Conservation (phyloP, 768 basidiomycete species). For the Pisolithus sp. region DNA sequence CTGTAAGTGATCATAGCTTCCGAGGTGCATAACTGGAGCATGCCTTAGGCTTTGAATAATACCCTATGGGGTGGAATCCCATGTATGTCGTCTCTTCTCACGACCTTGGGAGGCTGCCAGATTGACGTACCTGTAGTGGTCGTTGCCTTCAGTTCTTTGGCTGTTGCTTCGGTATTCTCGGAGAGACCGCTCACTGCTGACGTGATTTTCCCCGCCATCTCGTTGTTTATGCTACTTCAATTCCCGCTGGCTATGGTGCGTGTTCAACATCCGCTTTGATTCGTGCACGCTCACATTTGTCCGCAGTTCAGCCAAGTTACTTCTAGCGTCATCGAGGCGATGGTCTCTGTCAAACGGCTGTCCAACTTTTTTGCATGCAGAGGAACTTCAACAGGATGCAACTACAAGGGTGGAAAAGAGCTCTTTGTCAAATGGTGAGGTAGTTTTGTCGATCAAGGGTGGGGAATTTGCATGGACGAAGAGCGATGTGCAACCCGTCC, state of each 20-base stretch:
- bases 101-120: not conserved
- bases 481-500: slow-evolving; percentile 45
- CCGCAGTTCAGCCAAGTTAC: slow-evolving; percentile 62
- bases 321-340: slow-evolving; percentile 77
- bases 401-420: slow-evolving; percentile 43
- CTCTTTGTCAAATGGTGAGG: slow-evolving; percentile 50
- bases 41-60: slow-evolving; percentile 47
- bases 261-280: not conserved
- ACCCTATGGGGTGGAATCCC: slow-evolving; percentile 68
- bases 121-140: slow-evolving; percentile 35
- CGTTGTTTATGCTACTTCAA: slow-evolving; percentile 79
- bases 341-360: slow-evolving; percentile 77
- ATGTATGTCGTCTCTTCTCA: slow-evolving; percentile 20
- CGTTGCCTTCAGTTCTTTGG: slow-evolving; percentile 80
- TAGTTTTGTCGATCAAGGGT: slow-evolving; percentile 62
- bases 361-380: slow-evolving; percentile 67
- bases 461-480: slow-evolving; percentile 83
- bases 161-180: slow-evolving; percentile 58
- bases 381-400: slow-evolving; percentile 78
- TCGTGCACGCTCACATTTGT: not conserved
- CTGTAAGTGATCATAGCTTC: slow-evolving; percentile 33
- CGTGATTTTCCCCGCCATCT: slow-evolving; percentile 93
- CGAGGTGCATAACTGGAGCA: too few relatives aligned
- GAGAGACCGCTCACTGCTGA: slow-evolving; percentile 76
- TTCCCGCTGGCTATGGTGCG: slow-evolving; percentile 81